Evolutionary conservation across 805 yeast species (phyloP).

Genomic region (Kluyveromyces lactis): DNA sequence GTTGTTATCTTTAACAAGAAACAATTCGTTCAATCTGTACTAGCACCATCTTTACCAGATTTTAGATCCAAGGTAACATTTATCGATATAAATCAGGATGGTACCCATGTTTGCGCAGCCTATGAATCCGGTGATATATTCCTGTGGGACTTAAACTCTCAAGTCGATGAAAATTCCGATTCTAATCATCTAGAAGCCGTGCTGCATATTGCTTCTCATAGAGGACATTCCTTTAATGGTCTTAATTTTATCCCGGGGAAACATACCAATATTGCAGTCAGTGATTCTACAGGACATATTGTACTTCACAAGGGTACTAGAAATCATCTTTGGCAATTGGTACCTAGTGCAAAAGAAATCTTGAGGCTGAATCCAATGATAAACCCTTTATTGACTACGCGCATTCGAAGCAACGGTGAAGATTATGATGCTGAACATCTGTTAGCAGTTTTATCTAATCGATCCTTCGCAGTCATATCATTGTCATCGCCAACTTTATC

Average conservation of each 20-base stretch:
- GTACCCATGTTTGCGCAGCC: conserved; percentile 63
- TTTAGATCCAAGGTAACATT: conserved; percentile 43
- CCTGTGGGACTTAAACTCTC: conserved; percentile 53
- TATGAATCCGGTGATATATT: conserved; percentile 53
- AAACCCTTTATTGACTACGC: conserved; percentile 6
- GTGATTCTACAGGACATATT: conserved; percentile 50
- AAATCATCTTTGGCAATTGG: conserved; percentile 27
- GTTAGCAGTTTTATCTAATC: conserved; percentile 20
- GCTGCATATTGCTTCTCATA: conserved; percentile 29
- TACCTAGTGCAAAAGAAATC: conserved; percentile 16
- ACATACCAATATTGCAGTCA: conserved; percentile 47
- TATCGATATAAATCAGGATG: conserved; percentile 58
- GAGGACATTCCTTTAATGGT: conserved; percentile 31
- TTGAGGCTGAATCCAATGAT: conserved; percentile 9
- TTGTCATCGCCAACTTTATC: conserved; percentile 7
- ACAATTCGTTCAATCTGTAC: conserved; percentile 44
- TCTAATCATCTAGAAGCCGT: conserved; percentile 20
- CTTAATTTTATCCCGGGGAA: conserved; percentile 42
- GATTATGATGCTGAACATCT: conserved; percentile 7
- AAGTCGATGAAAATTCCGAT: conserved; percentile 22
- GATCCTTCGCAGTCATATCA: conserved; percentile 14
- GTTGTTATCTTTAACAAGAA: conserved; percentile 60
- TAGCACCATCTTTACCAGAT: conserved; percentile 15
- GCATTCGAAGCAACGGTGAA: not conserved
- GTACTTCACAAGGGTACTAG: conserved; percentile 57